Conservation (phyloP, 75 land plant genomes). For the Sequoia sempervirens region DNA sequence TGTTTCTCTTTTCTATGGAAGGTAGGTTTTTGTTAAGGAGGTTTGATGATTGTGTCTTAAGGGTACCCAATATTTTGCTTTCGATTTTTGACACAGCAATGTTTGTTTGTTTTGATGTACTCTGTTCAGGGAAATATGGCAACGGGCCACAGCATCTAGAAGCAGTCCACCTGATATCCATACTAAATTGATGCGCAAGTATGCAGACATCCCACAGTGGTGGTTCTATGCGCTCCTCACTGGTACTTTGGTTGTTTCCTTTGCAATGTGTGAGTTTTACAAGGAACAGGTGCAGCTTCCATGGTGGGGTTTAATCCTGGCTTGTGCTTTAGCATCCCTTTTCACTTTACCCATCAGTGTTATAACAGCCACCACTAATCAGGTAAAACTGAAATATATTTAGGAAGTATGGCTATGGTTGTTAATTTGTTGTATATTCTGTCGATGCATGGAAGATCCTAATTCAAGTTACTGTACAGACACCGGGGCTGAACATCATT, state of each 20-base stretch:
- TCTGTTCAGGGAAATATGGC: slow-evolving; percentile 54
- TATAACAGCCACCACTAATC: slow-evolving; percentile 91
- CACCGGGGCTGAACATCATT: slow-evolving; percentile 80
- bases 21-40: slow-evolving; percentile 6
- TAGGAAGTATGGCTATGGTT: neutral
- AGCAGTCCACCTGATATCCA: slow-evolving; percentile 43
- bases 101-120: too few relatives aligned
- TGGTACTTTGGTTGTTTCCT: slow-evolving; percentile 42
- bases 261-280: slow-evolving; percentile 44
- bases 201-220: slow-evolving; percentile 77
- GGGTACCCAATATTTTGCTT: neutral
- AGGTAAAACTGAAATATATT: slow-evolving; percentile 34
- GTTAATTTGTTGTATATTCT: too few relatives aligned
- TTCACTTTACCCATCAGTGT: slow-evolving; percentile 91
- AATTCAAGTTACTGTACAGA: slow-evolving; percentile 19
- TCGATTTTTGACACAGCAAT: too few relatives aligned
- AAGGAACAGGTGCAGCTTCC: slow-evolving; percentile 9
- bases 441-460: too few relatives aligned
- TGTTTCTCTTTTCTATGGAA: too few relatives aligned
- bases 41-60: neutral
- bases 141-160: too few relatives aligned
- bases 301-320: slow-evolving; percentile 46
- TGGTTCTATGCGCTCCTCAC: slow-evolving; percentile 64
- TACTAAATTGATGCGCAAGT: slow-evolving; percentile 66
- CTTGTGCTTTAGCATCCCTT: slow-evolving; percentile 56